Base-by-base conservation (phyloP, 129 eudicot species). In the Pseudognaphalium luteoalbum region DNA sequence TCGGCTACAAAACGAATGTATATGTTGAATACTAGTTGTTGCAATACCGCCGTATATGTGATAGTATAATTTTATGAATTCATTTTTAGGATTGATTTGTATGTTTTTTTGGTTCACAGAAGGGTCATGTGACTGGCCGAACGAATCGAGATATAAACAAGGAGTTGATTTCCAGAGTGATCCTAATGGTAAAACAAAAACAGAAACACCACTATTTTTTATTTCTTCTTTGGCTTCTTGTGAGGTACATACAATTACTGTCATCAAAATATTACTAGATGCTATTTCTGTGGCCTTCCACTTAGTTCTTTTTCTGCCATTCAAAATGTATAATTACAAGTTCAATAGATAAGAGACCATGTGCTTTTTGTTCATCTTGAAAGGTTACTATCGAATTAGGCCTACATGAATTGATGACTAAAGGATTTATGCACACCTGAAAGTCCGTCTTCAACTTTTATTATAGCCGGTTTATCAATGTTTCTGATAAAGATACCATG, bases 121-220 rank as follows among this genome's bases (percentile, higher is more conserved):
- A 54, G 60, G n/a, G 60, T 17, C 60, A 4, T 54, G 60, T 54
- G 60, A 54, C 60, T 54, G 60, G 60, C 60, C 60, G 21, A 54
- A 54, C 21, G 60, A 54, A 54, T 54, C 60, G 6, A 22, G 60
- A 54, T 54, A 54, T n/a, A 54, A 54, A 54, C 60, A 54, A 54
- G 60, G 60, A 54, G 60, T 54, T 54, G 60, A 54, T 54, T 54
- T 54, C 60, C 60, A 54, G 60, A 54, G 60, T 54, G 60, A 54
- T 54, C 60, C 60, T 19, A 54, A 54, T 5, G 60, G 60, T 54
- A 54, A 14, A 14, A 11, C n/a, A 11, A 50, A 50, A 39, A 39
- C 28, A 32, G 34, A 32, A 32, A 32, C 34, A 32, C 3, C 3
- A 32, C 2, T 32, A 4, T 32, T 32, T 32, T 32, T 51, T 51